These are phyloP conservation scores for Colletotrichum cordylinicola DNA, from an alignment of 2,329 filamentous ascomycete genomes.

Conservation along the genomic window DNA sequence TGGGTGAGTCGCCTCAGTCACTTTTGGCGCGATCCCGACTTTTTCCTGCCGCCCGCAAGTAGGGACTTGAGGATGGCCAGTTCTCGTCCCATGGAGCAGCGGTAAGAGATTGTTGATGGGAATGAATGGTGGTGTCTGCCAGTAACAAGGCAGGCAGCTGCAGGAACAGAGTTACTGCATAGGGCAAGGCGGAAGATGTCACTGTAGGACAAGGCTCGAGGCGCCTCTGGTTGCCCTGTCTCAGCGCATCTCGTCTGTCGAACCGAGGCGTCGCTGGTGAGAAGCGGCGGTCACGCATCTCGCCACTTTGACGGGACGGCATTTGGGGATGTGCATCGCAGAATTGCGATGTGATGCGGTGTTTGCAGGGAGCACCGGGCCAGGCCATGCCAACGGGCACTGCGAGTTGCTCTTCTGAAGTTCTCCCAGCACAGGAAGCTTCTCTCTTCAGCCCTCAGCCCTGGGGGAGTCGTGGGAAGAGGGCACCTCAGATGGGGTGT, in stretches of 20 bases:
- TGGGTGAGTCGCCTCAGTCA: background rate
- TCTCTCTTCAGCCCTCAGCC: background rate
- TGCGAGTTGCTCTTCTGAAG: background rate
- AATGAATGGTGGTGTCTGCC: background rate
- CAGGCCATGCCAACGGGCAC: background rate
- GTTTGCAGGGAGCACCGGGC: background rate
- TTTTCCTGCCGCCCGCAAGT: background rate
- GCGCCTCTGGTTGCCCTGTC: background rate
- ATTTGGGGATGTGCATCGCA: background rate
- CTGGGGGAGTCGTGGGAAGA: background rate
- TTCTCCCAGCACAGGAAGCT: background rate
- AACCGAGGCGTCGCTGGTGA: background rate
- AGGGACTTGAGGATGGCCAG: background rate
- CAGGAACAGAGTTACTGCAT: slow-evolving; percentile 16
- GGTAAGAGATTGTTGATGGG: background rate
- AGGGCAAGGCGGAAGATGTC: background rate
- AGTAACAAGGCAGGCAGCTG: background rate
- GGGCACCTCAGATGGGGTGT: background rate
- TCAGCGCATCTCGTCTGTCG: background rate
- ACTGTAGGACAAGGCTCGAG: background rate
- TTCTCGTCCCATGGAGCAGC: slow-evolving; percentile 1
- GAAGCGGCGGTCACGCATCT: background rate
- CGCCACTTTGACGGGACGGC: background rate
- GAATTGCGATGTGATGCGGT: background rate
- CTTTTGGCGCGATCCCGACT: background rate